These are phyloP conservation scores for Penicillium verrucosum DNA, from an alignment of 2,329 filamentous ascomycete species.

Conservation along the genomic window DNA sequence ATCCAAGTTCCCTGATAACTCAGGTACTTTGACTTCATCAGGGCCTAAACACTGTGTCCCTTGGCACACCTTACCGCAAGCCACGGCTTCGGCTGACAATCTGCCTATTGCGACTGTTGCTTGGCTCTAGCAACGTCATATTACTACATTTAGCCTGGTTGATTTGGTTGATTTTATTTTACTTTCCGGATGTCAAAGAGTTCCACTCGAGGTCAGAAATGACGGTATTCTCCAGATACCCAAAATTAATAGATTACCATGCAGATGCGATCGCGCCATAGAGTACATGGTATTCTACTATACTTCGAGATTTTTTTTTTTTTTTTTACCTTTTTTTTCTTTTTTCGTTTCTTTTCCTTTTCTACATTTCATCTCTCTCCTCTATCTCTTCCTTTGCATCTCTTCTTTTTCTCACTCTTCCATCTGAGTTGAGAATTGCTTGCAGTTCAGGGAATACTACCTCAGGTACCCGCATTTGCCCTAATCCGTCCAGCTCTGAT, in stretches of 20 bases:
- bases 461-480: slow-evolving; percentile 6
- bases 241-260: neutral
- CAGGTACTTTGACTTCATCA: neutral
- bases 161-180: slow-evolving; percentile 4
- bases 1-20: neutral
- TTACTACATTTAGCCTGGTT: neutral
- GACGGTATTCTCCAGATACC: slow-evolving; percentile 7
- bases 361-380: slow-evolving; percentile 1
- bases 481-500: slow-evolving; percentile 11
- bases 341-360: neutral
- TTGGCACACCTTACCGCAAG: neutral
- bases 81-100: neutral
- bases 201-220: neutral
- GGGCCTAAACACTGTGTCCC: neutral
- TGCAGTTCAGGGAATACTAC: slow-evolving; percentile 9
- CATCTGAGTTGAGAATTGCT: slow-evolving; percentile 4
- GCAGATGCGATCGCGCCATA: neutral
- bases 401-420: slow-evolving; percentile 1
- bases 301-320: neutral
- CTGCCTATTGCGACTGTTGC: slow-evolving; percentile 8
- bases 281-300: neutral
- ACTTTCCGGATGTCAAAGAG: neutral
- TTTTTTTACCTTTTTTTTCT: neutral
- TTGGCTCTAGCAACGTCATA: slow-evolving; percentile 17
- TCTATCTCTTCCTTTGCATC: slow-evolving; percentile 6